Evolutionary conservation across 1,284 basidiomycete genomes (phyloP).

Genomic region (Boletus holoroseus): DNA sequence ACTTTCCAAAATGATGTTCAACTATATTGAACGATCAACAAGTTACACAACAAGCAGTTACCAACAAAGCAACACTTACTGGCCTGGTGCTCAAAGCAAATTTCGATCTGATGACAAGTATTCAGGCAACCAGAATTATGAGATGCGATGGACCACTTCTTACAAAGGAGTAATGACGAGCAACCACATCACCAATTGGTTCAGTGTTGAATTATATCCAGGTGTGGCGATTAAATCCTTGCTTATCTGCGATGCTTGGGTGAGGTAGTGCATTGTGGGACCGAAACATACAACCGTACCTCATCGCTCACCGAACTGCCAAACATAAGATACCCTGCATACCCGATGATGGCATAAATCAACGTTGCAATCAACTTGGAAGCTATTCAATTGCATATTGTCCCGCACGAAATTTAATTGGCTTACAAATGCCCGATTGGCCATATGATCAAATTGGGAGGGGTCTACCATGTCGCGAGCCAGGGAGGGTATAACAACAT

Average conservation of each 20-base stretch:
- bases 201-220: constrained; percentile 72
- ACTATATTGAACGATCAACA: constrained; percentile 35
- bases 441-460: constrained; percentile 75
- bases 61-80: constrained; percentile 41
- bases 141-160: constrained; percentile 21
- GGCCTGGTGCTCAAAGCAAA: constrained; percentile 85
- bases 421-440: constrained; percentile 76
- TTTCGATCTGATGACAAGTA: constrained; percentile 56
- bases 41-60: background rate
- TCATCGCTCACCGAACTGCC: constrained; percentile 79
- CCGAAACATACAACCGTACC: constrained; percentile 40
- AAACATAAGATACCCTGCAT: constrained; percentile 90
- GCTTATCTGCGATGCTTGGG: constrained; percentile 58
- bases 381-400: constrained; percentile 5
- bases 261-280: background rate
- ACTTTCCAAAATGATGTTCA: constrained; percentile 77
- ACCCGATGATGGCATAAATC: constrained; percentile 78
- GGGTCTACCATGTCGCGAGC: constrained; percentile 89
- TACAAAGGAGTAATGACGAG: constrained; percentile 82
- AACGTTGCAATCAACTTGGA: constrained; percentile 67
- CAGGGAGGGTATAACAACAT: constrained; percentile 88
- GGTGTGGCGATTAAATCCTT: constrained; percentile 73
- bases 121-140: constrained; percentile 9
- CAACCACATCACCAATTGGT: constrained; percentile 81
- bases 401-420: background rate